Evolutionary conservation across 768 basidiomycete genomes (phyloP), one percentile per base, ranked within the genome.

Genomic region (Leccinum incarnatum): DNA sequence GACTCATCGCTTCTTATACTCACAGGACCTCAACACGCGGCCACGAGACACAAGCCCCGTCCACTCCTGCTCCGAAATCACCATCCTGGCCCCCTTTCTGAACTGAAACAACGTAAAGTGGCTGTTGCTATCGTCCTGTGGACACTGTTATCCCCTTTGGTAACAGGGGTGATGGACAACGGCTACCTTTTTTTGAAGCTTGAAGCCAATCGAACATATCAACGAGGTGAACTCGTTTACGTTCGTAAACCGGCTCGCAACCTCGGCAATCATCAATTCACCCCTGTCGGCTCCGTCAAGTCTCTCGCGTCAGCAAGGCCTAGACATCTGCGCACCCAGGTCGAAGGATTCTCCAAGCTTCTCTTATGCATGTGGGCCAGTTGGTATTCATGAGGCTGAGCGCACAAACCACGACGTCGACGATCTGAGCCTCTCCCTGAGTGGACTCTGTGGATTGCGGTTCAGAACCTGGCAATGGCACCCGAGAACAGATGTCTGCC

Each of bases 371-470:
- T 48, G 80, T 81, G n/a, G 91, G 83, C 97, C 97, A 99, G 69
- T 99, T 98, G 15, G 87, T 90, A 32, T 92, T 91, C 97, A 99
- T 99, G 62, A 99, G 78, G 68, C 95, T 98, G 63, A 99, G 80
- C 23, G 95, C 92, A 70, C 94, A 98, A 23, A 98, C 88, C 7
- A 86, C 94, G 6, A 93, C 87, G 69, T 99, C 95, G 2, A 94
- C 92, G 3, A 98, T 72, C 62, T 92, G 88, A 1, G 85, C 93
- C 53, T 82, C 80, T 29, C 82, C 85, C 36, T 77, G 72, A 5
- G 74, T 74, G 40, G 76, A 74, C 45, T 73, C 73, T 15, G 71
- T 64, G 6, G 73, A 76, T 17, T 61, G 67, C 25, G 76, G 76
- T 61, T 87, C 85, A 21, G 86, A 86, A 27, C 96, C 96, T 2